Conservation (phyloP, 805 yeast genomes). For the Candida tallmaniae region DNA sequence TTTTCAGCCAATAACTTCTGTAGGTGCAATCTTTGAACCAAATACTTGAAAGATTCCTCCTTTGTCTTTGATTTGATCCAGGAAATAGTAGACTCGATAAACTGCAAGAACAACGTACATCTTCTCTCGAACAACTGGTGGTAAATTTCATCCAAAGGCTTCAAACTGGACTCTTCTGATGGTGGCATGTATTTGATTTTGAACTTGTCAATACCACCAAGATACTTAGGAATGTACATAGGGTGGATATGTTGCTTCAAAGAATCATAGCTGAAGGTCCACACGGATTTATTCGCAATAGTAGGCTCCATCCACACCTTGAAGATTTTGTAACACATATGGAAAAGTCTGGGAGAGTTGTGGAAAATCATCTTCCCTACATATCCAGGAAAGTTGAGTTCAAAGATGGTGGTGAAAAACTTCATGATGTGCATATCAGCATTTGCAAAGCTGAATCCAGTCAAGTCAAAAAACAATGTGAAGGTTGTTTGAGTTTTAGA, state of each 20-base stretch:
- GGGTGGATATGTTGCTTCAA: constrained; percentile 54
- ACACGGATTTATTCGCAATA: constrained; percentile 81
- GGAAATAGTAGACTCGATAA: constrained; percentile 56
- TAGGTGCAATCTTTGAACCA: constrained; percentile 49
- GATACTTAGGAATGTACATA: constrained; percentile 53
- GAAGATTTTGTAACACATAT: constrained; percentile 85
- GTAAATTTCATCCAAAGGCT: constrained; percentile 28
- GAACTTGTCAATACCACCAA: constrained; percentile 67
- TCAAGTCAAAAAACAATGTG: constrained; percentile 74
- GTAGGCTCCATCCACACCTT: constrained; percentile 94
- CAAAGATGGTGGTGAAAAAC: constrained; percentile 78
- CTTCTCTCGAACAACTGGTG: constrained; percentile 25
- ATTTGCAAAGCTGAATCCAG: constrained; percentile 77
- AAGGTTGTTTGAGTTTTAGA: constrained; percentile 58
- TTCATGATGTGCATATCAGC: constrained; percentile 90
- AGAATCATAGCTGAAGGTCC: constrained; percentile 66
- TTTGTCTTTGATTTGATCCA: constrained; percentile 66
- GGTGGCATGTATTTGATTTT: constrained; percentile 57
- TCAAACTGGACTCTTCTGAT: constrained; percentile 46
- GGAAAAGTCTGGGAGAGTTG: constrained; percentile 93
- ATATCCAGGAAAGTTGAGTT: constrained; percentile 92
- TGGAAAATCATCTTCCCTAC: constrained; percentile 79
- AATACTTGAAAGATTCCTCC: constrained; percentile 40
- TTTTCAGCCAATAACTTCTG: constrained; percentile 52
- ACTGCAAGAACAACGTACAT: constrained; percentile 42